Evolutionary conservation across 495 filamentous ascomycete genomes (phyloP).

Genomic region (Lasiosphaeria hispida): DNA sequence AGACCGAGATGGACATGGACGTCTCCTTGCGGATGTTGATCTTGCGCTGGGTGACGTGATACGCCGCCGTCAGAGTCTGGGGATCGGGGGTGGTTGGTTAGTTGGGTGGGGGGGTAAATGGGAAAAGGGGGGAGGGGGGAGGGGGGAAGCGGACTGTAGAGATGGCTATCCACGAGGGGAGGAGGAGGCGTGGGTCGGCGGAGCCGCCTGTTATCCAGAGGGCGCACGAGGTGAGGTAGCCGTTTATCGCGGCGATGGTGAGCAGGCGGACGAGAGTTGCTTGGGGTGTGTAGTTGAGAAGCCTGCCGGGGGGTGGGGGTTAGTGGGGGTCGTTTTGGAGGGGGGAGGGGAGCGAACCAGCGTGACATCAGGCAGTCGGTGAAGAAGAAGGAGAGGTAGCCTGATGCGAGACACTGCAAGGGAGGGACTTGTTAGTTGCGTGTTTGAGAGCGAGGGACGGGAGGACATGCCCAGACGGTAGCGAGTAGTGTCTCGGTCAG

Average conservation of each 20-base stretch:
- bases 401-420: conserved; percentile 71
- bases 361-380: conserved; percentile 91
- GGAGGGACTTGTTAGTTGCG: not conserved
- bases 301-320: conserved; percentile 45
- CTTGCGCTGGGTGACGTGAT: conserved; percentile 78
- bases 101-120: not conserved
- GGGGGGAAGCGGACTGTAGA: conserved; percentile 61
- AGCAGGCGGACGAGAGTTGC: conserved; percentile 82
- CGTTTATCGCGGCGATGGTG: conserved; percentile 74
- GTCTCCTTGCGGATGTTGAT: conserved; percentile 81
- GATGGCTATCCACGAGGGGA: conserved; percentile 84
- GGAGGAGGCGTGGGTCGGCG: conserved; percentile 71
- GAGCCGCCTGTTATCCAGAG: conserved; percentile 73
- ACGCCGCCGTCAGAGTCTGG: conserved; percentile 76
- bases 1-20: conserved; percentile 70
- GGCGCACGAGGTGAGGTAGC: conserved; percentile 77
- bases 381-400: conserved; percentile 85
- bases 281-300: conserved; percentile 82
- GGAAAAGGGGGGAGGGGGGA: not conserved
- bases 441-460: not conserved
- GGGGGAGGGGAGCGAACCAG: conserved; percentile 51
- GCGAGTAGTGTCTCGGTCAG: conserved; percentile 78
- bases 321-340: not conserved
- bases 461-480: conserved; percentile 71
- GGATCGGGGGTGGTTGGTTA: not conserved